Evolutionary conservation across 306 rosid species (phyloP), one percentile per base, ranked within the genome.

Genomic region (Pterocarpus macrocarpus): DNA sequence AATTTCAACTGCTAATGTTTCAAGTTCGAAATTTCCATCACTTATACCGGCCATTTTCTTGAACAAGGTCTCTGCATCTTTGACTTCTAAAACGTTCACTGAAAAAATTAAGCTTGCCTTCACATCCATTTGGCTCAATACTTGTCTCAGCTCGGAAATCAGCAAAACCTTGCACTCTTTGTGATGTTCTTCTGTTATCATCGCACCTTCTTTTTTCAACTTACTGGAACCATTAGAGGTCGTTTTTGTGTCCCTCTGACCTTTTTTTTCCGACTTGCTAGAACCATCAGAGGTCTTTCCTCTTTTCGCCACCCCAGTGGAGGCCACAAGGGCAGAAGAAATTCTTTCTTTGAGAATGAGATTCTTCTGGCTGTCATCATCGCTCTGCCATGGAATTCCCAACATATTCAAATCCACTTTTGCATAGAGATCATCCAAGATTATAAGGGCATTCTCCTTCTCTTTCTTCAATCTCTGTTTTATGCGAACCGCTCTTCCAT

Each of bases 161-260:
- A 80, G 13, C 73, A 80, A 80, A n/a, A 80, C 34, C 17, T 80
- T 80, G 84, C 79, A 72, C 28, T 56, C 67, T 28, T 41, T 64
- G 49, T 49, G 49, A 34, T 3, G 3, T 44, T 66, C 59, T 13
- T 55, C 55, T 16, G 10, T 16, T 22, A 22, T 22, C 28, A 22
- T 22, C 28, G 28, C 28, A 22, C 28, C 28, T 22, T 0, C 41
- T 38, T 38, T 6, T 35, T 61, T 35, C 10, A 15, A 7, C 16
- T 5, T 6, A 13, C 8, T 9, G 44, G 36, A 55, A 22, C 15
- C 7, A 28, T 0, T 5, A 39, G 3, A 5, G 5, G 8, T 8
- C 2, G 6, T 13, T 35, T 63, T 44, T 63, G 17, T 2, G 4
- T 68, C 28, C 39, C 15, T 12, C 13, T 7, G 13, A 22, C 28